Conservation (phyloP, 2,329 filamentous ascomycete genomes). For the Stemphylium lycopersici region DNA sequence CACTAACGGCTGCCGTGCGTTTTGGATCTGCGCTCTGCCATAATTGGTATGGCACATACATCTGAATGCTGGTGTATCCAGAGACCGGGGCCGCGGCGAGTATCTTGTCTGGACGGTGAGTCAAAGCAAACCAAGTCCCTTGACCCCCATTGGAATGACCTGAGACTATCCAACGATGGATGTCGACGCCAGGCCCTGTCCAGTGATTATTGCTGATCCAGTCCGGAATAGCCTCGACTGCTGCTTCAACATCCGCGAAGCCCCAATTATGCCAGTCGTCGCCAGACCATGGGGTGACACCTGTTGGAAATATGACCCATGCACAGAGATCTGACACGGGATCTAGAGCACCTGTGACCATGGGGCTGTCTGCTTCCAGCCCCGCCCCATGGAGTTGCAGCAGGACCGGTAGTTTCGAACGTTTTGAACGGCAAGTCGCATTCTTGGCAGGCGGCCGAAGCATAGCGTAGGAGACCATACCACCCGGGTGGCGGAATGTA, state of each 20-base stretch:
- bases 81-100: constrained; percentile 64
- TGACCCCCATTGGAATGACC: constrained; percentile 68
- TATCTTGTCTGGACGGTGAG: constrained; percentile 63
- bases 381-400: constrained; percentile 63
- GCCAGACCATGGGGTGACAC: constrained; percentile 64
- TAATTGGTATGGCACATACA: constrained; percentile 63
- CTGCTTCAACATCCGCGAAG: constrained; percentile 61
- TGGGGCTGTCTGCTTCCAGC: constrained; percentile 58
- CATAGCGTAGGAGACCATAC: constrained; percentile 63
- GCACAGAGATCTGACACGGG: constrained; percentile 59
- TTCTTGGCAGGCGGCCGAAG: constrained; percentile 59
- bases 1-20: constrained; percentile 55
- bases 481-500: constrained; percentile 61
- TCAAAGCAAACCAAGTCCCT: constrained; percentile 63
- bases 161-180: constrained; percentile 58
- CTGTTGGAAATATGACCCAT: constrained; percentile 63
- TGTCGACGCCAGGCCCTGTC: constrained; percentile 55
- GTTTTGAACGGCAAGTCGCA: constrained; percentile 33
- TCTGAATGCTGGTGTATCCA: constrained; percentile 64
- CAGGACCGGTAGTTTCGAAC: constrained; percentile 54
- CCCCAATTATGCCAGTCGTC: constrained; percentile 69
- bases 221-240: constrained; percentile 54
- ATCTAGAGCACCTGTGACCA: constrained; percentile 57
- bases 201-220: constrained; percentile 60
- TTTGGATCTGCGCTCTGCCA: constrained; percentile 63